Conservation (phyloP, 495 filamentous ascomycete genomes). For the Bathelium albidoporum region DNA sequence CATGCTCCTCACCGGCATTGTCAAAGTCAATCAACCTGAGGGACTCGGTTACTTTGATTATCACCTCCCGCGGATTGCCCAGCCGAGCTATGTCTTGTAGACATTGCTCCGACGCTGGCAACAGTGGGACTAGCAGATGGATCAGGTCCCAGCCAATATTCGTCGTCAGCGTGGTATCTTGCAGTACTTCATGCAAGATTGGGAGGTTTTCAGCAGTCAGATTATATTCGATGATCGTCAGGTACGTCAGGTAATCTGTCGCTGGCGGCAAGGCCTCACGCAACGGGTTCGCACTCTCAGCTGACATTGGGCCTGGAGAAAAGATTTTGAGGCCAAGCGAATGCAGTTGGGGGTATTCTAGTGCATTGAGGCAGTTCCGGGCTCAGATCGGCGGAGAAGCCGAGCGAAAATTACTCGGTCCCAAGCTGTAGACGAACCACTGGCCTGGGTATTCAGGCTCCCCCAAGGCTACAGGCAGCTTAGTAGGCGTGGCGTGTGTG, state of each 20-base stretch:
- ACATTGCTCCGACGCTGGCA: conserved; percentile 63
- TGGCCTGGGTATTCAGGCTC: not conserved
- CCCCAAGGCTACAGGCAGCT: no score
- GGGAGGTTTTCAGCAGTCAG: conserved; percentile 67
- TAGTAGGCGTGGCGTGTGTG: no score
- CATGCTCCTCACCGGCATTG: conserved; percentile 37
- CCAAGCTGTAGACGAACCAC: not conserved
- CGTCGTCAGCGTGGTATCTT: conserved; percentile 70
- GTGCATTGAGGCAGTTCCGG: not conserved
- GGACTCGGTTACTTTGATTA: conserved; percentile 74
- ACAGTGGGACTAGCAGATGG: conserved; percentile 64
- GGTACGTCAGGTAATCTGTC: conserved; percentile 77
- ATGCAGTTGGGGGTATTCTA: not conserved
- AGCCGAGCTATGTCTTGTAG: conserved; percentile 67
- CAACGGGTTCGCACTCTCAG: conserved; percentile 22
- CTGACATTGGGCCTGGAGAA: conserved; percentile 7
- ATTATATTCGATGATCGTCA: conserved; percentile 79
- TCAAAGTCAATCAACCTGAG: conserved; percentile 46
- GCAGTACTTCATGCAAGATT: conserved; percentile 63
- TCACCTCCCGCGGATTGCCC: conserved; percentile 89
- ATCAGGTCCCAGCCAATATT: conserved; percentile 97
- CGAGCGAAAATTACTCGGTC: not conserved
- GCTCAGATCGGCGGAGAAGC: no score
- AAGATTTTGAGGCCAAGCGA: not conserved
- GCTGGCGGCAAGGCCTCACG: conserved; percentile 47